Evolutionary conservation across 257 asterid genomes (phyloP).

Genomic region (Eucommia ulmoides): DNA sequence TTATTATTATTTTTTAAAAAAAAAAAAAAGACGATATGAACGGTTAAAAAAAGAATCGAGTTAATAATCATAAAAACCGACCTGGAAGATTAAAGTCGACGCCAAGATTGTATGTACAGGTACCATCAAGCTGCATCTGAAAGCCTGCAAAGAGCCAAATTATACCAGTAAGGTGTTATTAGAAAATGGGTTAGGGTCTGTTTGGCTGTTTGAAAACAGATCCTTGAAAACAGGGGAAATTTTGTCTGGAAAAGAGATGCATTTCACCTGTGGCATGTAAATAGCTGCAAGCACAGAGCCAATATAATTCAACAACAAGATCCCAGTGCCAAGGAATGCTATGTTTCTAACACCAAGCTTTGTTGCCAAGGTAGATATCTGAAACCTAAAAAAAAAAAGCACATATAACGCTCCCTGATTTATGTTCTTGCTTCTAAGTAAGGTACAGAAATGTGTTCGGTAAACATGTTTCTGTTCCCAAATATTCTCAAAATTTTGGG

Average conservation of each 20-base stretch:
- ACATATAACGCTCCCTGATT: no score
- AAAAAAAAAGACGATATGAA: neutral
- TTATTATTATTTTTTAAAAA: no score
- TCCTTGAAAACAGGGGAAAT: no score
- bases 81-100: constrained; percentile 62
- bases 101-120: constrained; percentile 71
- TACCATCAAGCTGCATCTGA: constrained; percentile 72
- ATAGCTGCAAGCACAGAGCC: constrained; percentile 71
- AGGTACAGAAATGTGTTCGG: no score
- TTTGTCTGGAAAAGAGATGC: neutral
- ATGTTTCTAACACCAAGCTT: constrained; percentile 96
- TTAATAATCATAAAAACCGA: constrained; percentile 11
- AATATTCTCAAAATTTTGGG: no score
- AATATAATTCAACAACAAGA: constrained; percentile 68
- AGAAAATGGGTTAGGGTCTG: no score
- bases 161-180: no score
- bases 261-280: constrained; percentile 76
- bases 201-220: no score
- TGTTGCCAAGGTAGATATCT: constrained; percentile 89
- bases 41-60: neutral
- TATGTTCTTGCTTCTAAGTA: no score
- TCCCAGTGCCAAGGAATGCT: constrained; percentile 79
- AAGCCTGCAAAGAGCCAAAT: constrained; percentile 71
- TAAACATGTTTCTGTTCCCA: no score
- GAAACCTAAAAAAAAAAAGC: constrained; percentile 57